phyloP scores from a whole-genome alignment of 1,284 basidiomycete genomes.

The Apiotrichum siamense region DNA sequence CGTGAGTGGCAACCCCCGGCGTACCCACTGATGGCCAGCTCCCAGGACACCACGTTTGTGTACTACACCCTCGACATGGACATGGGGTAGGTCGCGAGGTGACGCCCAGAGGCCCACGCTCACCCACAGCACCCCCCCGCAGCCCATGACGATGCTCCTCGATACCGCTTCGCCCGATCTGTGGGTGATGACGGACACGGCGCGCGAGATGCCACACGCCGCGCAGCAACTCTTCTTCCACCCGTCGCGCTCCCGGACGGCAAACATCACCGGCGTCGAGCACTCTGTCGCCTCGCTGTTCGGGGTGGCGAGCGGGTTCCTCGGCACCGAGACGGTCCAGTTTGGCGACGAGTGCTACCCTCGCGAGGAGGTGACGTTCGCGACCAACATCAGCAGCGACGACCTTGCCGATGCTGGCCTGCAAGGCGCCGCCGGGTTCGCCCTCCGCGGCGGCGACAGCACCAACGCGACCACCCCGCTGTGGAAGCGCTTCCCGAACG shows the following conservation, averaged over 20 bases:
- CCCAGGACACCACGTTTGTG: not conserved
- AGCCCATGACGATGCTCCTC: not conserved
- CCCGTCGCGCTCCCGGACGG: not conserved
- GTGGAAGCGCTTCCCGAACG: not conserved
- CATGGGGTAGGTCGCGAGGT: not conserved
- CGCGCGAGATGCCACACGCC: not conserved
- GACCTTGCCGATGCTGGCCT: not conserved
- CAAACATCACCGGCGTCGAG: not conserved
- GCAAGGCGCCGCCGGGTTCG: not conserved
- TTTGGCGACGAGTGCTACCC: not conserved
- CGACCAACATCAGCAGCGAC: not conserved
- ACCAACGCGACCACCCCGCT: not conserved
- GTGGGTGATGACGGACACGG: not conserved
- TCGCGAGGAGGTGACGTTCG: not conserved
- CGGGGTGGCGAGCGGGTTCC: not conserved
- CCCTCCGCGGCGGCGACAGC: not conserved
- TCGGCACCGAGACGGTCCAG: not conserved
- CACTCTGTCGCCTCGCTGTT: not conserved
- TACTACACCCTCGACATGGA: not conserved
- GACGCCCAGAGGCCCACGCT: too few species aligned
- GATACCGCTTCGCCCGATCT: not conserved
- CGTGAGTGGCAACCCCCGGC: too few species aligned
- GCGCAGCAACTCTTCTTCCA: not conserved
- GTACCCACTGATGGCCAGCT: not conserved
- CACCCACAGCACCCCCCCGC: not conserved